Evolutionary conservation across 495 filamentous ascomycete species (phyloP).

Genomic region (Neurospora africana): DNA sequence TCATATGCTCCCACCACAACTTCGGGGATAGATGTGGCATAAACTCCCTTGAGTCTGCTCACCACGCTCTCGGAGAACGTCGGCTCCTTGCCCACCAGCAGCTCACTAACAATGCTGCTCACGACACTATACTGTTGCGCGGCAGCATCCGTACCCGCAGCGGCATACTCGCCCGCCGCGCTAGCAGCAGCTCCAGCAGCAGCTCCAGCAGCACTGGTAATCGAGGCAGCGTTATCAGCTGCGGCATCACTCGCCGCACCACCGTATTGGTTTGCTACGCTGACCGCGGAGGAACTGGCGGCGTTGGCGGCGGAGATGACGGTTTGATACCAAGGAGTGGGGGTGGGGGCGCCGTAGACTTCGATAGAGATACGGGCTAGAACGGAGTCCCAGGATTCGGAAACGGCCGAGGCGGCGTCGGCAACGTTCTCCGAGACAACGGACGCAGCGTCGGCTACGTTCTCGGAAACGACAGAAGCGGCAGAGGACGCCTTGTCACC

Average conservation of each 20-base stretch:
- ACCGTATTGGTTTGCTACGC: constrained; percentile 15
- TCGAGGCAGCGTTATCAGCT: constrained; percentile 26
- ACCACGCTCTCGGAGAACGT: constrained; percentile 74
- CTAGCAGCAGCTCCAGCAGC: not conserved
- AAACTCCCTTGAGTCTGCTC: constrained; percentile 55
- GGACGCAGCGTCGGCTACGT: constrained; percentile 15
- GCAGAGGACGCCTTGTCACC: constrained; percentile 14
- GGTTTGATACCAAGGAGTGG: constrained; percentile 44
- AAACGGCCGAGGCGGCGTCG: constrained; percentile 29
- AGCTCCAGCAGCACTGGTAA: constrained; percentile 34
- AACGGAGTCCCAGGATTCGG: constrained; percentile 53
- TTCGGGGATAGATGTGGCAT: constrained; percentile 21
- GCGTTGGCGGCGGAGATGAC: constrained; percentile 22
- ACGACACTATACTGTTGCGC: constrained; percentile 57
- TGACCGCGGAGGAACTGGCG: constrained; percentile 13
- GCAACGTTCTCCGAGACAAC: constrained; percentile 15
- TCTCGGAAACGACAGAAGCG: constrained; percentile 19
- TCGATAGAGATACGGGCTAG: constrained; percentile 58
- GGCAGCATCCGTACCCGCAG: constrained; percentile 42
- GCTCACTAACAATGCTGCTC: constrained; percentile 61
- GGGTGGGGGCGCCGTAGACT: constrained; percentile 63
- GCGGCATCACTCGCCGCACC: constrained; percentile 20
- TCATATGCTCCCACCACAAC: not conserved
- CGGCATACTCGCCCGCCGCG: constrained; percentile 35
- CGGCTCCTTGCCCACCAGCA: constrained; percentile 68